phyloP scores from a whole-genome alignment of 1,284 basidiomycete species.

The Moesziomyces sp. region DNA sequence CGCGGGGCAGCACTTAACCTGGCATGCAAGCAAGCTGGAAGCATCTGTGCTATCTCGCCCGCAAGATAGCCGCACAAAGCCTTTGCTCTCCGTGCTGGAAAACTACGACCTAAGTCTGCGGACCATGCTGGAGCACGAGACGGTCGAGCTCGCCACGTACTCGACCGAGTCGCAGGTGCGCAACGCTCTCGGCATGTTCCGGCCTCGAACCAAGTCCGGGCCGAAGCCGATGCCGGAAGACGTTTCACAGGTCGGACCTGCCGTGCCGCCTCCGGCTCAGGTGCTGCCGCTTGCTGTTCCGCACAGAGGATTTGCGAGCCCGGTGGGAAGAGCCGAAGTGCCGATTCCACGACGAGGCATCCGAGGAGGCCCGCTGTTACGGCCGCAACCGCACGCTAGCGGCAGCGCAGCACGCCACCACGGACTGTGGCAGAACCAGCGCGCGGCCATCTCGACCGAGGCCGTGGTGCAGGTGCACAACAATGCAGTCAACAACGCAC shows the following conservation, averaged over 20 bases:
- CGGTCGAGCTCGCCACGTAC: conserved; percentile 33
- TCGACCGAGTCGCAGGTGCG: conserved; percentile 43
- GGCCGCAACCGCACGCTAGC: conserved; percentile 6
- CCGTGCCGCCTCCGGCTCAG: conserved; percentile 16
- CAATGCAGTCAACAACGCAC: conserved; percentile 38
- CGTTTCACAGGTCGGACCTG: conserved; percentile 4
- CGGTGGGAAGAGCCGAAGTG: conserved; percentile 6
- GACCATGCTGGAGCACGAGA: conserved; percentile 1
- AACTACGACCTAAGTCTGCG: conserved; percentile 30
- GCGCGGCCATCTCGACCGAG: conserved; percentile 39
- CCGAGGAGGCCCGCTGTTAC: conserved; percentile 38
- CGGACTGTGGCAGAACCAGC: conserved; percentile 36
- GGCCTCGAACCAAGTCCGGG: conserved; percentile 16
- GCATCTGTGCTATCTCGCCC: conserved; percentile 22
- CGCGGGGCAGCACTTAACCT: conserved; percentile 29
- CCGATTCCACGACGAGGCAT: conserved; percentile 33
- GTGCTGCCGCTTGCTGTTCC: conserved; percentile 32
- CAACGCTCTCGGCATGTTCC: conserved; percentile 39
- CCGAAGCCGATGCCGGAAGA: conserved; percentile 29
- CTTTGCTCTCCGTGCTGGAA: conserved; percentile 8
- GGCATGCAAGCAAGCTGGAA: conserved; percentile 30
- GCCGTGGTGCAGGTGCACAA: conserved; percentile 41
- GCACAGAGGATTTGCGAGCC: conserved; percentile 6
- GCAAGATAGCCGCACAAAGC: not conserved
- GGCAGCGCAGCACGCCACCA: conserved; percentile 21